Base-by-base conservation (phyloP, 257 asterid species). In the Avicennia marina region DNA sequence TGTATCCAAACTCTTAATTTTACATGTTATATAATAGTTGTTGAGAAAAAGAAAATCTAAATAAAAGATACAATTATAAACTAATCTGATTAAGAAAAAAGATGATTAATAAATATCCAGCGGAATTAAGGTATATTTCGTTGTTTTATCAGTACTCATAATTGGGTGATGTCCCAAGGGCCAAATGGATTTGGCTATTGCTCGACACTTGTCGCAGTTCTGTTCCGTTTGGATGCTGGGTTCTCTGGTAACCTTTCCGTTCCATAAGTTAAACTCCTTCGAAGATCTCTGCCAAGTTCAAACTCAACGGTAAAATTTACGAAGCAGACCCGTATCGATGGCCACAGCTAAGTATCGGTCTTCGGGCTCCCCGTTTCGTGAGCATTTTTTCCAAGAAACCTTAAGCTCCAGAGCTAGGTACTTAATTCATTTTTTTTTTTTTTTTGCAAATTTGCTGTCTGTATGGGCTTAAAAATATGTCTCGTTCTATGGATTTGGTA, bases 381-480 rank as follows among this genome's bases (percentile, higher is more conserved):
- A 43, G 6, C 74, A 66, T 53, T 40, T 38, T 34, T 29, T 24
- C 45, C 73, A 65, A 60, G 67, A 67, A 47, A 10, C 32, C 42
- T 60, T 47, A 41, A 63, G 39, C 57, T 63, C 64, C 61, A 53
- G 41, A 53, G 32, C 68, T 68, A 70, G 76, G 78, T 74, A 71
- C 22, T 16, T n/a, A 13, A 16, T 27, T 62, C 12, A 26, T 31
- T 45, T 27, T 45, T 45, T 34, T 2, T 36, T 36, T 12, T 2
- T 11, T 12, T 55, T 29, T 36, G 3, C 2, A 29, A 11, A 2
- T 12, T n/a, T n/a, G 8, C 6, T 60, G 44, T 24, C 11, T 64
- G 17, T 3, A n/a, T n/a, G 20, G 43, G 31, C 12, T 32, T 53
- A n/a, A n/a, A n/a, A n/a, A n/a, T n/a, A n/a, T n/a, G n/a, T n/a